Evolutionary conservation across 106 monocot species (phyloP).

Genomic region (Acorus gramineus): DNA sequence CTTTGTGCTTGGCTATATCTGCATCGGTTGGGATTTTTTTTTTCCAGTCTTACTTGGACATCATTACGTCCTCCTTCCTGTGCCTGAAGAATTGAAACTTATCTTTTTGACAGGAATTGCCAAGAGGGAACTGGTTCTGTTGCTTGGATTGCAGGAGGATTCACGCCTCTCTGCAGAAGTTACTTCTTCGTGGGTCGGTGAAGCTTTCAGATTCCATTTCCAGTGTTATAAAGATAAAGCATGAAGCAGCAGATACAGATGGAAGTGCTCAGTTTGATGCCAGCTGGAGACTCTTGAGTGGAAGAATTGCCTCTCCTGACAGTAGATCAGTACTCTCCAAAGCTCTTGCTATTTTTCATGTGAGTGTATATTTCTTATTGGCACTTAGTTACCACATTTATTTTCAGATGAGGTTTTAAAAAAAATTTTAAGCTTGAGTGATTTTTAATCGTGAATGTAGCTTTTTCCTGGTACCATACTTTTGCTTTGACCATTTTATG

Average conservation of each 20-base stretch:
- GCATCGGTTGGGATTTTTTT: no score
- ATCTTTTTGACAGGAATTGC: constrained; percentile 55
- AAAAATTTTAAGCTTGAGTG: no score
- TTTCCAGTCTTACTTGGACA: no score
- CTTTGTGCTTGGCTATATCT: not conserved
- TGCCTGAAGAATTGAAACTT: not conserved
- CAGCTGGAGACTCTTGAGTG: constrained; percentile 83
- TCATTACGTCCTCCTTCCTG: no score
- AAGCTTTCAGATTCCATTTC: constrained; percentile 24
- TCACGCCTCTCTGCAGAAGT: constrained; percentile 41
- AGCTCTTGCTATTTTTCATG: constrained; percentile 78
- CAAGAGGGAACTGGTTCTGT: constrained; percentile 85
- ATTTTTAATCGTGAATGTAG: no score
- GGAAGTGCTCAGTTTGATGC: constrained; percentile 28
- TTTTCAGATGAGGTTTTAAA: no score
- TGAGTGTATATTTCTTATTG: constrained; percentile 21
- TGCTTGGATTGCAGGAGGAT: constrained; percentile 55
- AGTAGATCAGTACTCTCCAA: constrained; percentile 57
- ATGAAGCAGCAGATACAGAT: constrained; percentile 32
- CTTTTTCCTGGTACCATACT: no score
- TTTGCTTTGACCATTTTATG: no score
- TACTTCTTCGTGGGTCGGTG: constrained; percentile 39
- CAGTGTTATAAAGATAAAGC: constrained; percentile 58
- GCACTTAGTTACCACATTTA: no score
- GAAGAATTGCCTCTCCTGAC: constrained; percentile 49